Evolutionary conservation across 2,329 filamentous ascomycete genomes (phyloP), one percentile per base, ranked within the genome.

Genomic region (Hirsutella minnesotensis): DNA sequence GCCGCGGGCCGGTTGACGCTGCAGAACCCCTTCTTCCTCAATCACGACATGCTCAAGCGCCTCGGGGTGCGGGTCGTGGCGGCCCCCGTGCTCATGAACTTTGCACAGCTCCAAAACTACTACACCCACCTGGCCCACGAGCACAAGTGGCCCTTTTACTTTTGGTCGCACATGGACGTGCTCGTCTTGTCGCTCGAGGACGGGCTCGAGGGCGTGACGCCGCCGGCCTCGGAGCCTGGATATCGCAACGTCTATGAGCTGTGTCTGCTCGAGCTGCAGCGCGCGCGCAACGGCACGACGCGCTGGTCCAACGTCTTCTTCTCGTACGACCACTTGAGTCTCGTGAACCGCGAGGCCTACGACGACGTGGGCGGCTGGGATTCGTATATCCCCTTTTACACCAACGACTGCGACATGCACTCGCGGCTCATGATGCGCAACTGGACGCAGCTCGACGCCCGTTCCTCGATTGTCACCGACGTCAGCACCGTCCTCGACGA

Each of bases 151-250:
- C 57, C 59, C 1, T 63, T 68, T 49, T 77, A 73, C 53, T 77
- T 72, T 52, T 77, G 71, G 70, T 66, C 61, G n/a, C 73, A 76
- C 53, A 73, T 73, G 66, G 73, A 77, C 48, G 65, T 75, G 2
- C 54, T 67, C 3, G 64, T 62, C 1, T 48, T 67, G 3, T 63
- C 63, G 3, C 62, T 61, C 39, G 68, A 72, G 43, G 56, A 58
- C 30, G 65, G 64, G 2, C 45, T 55, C 35, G 57, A 62, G 4
- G 56, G 53, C 5, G 47, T 59, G 3, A 64, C 58, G 12, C 53
- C 56, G 1, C 44, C 45, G 2, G 57, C 60, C n/a, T 54, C 56
- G 31, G 50, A 64, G 15, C 48, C 53, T 3, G 64, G 58, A 0
- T 68, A 68, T 53, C 63, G 61, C 49, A 61, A 60, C 4, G 47